A percentile compares a stretch with the other conserved stretches of the same genome.
Conservation (phyloP, 1,284 basidiomycete genomes). For the Trametes versicolor region DNA sequence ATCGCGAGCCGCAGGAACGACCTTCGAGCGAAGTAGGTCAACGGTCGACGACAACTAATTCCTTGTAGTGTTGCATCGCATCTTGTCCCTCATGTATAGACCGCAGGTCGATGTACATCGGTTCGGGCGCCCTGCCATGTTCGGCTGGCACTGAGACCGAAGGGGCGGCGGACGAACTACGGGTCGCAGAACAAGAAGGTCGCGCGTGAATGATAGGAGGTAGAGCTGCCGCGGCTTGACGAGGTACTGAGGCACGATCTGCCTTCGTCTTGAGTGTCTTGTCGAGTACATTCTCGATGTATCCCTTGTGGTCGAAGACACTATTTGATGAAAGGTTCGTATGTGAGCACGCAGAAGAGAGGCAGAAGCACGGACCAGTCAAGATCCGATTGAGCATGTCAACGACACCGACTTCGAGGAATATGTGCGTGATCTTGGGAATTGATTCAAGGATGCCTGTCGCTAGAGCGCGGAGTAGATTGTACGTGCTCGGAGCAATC, state of each 20-base stretch:
- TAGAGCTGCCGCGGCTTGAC: constrained; percentile 54
- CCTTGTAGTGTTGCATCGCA: constrained; percentile 42
- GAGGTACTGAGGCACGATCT: constrained; percentile 74
- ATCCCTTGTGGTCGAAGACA: constrained; percentile 91
- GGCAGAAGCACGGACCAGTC: constrained; percentile 66
- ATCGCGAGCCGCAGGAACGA: constrained; percentile 88
- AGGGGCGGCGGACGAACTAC: constrained; percentile 42
- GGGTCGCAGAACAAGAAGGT: constrained; percentile 36
- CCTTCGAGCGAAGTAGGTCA: constrained; percentile 78
- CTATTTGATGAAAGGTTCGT: constrained; percentile 75
- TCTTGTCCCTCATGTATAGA: constrained; percentile 48
- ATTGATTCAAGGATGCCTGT: constrained; percentile 87
- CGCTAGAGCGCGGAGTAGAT: constrained; percentile 85
- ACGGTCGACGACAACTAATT: constrained; percentile 61
- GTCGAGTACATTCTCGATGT: constrained; percentile 87
- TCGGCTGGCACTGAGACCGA: constrained; percentile 44
- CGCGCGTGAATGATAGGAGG: constrained; percentile 33
- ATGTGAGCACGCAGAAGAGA: constrained; percentile 28
- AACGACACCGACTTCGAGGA: constrained; percentile 91
- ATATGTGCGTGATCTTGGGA: constrained; percentile 85
- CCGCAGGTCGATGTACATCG: constrained; percentile 36
- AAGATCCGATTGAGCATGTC: constrained; percentile 93
- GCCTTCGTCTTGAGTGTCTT: constrained; percentile 80
- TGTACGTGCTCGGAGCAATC: constrained; percentile 88
- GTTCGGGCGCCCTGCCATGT: constrained; percentile 37